Base-by-base conservation (phyloP, 2,329 filamentous ascomycete genomes). In the Aureobasidium subglaciale region DNA sequence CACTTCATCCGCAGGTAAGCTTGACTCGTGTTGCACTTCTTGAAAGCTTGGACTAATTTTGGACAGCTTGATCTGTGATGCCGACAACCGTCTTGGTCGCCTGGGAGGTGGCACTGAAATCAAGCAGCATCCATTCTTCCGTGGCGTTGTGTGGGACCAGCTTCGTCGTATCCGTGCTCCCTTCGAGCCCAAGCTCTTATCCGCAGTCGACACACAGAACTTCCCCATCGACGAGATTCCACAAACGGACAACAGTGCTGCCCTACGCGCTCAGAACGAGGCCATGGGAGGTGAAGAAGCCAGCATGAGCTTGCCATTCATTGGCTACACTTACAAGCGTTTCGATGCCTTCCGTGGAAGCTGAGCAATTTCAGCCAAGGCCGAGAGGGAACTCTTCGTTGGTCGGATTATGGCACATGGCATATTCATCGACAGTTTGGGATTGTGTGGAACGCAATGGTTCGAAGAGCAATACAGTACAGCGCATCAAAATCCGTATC, bases 191-290 rank as follows among this genome's bases (percentile, higher is more conserved):
- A 90, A 90, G 67, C 78, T 99, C 61, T 87, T 88, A 59, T 95
- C 90, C 60, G 93, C 93, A 71, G 87, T 96, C 65, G 93, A 99
- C 69, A 96, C 93, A 18, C 92, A 91, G 43, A 97, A 99, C 78
- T 99, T 99, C 84, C 93, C 93, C 9, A 96, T 90, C 52, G 93
- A 99, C 68, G 93, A 99, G 73, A 96, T 99, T 68, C 90, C 95
- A 65, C 92, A 97, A 76, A 92, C 90, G 55, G 91, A 96, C 71
- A 96, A 90, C 61, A 90, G 88, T 56, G 93, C 90, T 22, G 81
- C 88, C 62, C 81, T 96, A 66, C 88, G 90, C 69, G 88, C 88
- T 18, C 88, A 95, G 71, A 89, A 88, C 48, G 81, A 86, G 60
- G 85, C 86, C 59, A 80, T 84, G 65, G 83, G 83, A 50, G 88